Evolutionary conservation across 176 grass and related monocot genomes (phyloP), one percentile per base, ranked within the genome.

Genomic region (Otatea glauca): DNA sequence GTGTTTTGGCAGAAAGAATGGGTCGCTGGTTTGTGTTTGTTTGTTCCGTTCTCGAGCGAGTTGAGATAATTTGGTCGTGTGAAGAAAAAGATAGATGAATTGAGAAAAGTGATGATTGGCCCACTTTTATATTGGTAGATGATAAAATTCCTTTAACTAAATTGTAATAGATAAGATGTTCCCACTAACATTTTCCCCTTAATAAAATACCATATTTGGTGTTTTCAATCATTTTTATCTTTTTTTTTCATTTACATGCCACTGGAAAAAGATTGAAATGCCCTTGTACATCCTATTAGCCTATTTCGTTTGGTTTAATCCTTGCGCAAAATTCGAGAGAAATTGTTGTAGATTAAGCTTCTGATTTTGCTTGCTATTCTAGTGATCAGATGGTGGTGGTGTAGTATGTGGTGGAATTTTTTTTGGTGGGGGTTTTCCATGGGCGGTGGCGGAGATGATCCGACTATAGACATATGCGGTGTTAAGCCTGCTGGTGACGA

Each of bases 401-500:
- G 24, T 9, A 76, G 35, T 50, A 64, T 55, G 8, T 21, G 45
- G 72, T 9, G 10, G 75, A 15, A 79, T n/a, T 35, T 35, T 18
- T 15, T 12, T 25, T 27, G 27, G 78, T n/a, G 25, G 45, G 60
- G 34, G 34, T 47, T 49, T 27, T 55, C 45, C 39, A 18, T 27
- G 47, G 56, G 23, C 29, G 64, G 9, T 8, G 68, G 58, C 17
- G 48, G 78, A 80, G 82, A 98, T 93, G 96, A 94, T 95, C 83
- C 94, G 83, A 65, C 88, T 98, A 4, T 86, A 90, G 79, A 95
- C 93, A 20, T 98, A 95, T 77, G 91, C 96, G 29, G 93, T 88
- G 68, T 94, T 98, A 87, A 98, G 96, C 88, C 92, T 98, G 68
- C 63, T 98, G 80, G 96, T 93, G 21, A 91, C 89, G 45, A 81